A percentile compares a stretch with the other conserved stretches of the same genome.
These are phyloP conservation scores for Neodidymelliopsis sp. DNA, from an alignment of 2,329 filamentous ascomycete species.

Conservation along the genomic window DNA sequence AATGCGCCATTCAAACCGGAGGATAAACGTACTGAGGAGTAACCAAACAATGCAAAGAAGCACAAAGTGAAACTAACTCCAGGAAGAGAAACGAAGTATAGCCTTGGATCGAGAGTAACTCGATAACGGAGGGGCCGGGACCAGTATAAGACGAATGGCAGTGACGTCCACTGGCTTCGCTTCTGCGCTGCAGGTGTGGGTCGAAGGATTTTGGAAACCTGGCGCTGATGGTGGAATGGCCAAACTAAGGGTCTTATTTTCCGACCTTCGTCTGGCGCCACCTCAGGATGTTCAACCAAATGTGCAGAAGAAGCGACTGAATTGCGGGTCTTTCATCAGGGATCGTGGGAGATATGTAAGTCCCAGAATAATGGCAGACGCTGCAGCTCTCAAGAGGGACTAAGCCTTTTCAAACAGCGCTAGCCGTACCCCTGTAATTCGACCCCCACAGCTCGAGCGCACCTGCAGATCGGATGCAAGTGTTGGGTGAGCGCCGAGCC, in stretches of 20 bases:
- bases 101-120: background rate
- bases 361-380: conserved; percentile 19
- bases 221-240: conserved; percentile 15
- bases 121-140: conserved; percentile 4
- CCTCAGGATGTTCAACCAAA: conserved; percentile 14
- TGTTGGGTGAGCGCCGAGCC: conserved; percentile 17
- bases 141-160: conserved; percentile 14
- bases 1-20: conserved; percentile 46
- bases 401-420: conserved; percentile 3
- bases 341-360: conserved; percentile 23
- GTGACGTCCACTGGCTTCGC: conserved; percentile 18
- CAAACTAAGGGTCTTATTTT: conserved; percentile 3
- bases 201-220: conserved; percentile 19
- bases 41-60: background rate
- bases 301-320: conserved; percentile 17
- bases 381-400: conserved; percentile 7
- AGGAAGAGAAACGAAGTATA: background rate
- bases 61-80: background rate
- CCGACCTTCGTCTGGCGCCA: conserved; percentile 3
- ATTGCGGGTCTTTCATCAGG: conserved; percentile 23
- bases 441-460: conserved; percentile 32
- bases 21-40: background rate
- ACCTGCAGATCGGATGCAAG: conserved; percentile 34
- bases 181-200: conserved; percentile 18
- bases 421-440: conserved; percentile 21